Evolutionary conservation across 345 rosid species (phyloP).

Genomic region (Boechera retrofracta): DNA sequence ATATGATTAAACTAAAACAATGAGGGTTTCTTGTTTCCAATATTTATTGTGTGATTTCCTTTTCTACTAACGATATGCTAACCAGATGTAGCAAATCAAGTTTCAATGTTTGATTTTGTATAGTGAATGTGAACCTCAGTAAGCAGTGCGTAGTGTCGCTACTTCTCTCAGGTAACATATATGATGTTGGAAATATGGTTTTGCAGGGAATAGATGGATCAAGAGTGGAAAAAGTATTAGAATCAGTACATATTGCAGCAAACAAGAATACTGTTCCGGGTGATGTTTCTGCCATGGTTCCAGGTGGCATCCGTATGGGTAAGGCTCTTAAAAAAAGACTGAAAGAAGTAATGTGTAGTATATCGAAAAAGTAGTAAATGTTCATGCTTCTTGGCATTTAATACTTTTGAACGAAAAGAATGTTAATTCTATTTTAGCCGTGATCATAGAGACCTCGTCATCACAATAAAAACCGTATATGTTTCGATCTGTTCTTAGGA

Average conservation of each 20-base stretch:
- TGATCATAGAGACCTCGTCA: too few species aligned
- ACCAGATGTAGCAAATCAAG: not conserved
- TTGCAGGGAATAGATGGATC: constrained; percentile 92
- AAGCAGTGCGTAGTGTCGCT: constrained; percentile 6
- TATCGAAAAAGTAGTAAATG: not conserved
- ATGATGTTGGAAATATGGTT: constrained; percentile 16
- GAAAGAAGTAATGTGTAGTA: constrained; percentile 4
- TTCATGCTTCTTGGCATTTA: not conserved
- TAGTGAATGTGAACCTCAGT: constrained; percentile 17
- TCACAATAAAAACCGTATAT: not conserved
- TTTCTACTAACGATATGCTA: not conserved
- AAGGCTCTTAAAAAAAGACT: constrained; percentile 31
- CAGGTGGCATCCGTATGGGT: constrained; percentile 99
- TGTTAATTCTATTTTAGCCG: too few species aligned
- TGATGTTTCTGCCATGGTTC: constrained; percentile 99
- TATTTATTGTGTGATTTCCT: not conserved
- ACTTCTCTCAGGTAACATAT: not conserved
- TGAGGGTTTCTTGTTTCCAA: not conserved
- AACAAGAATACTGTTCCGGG: constrained; percentile 97
- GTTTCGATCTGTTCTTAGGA: constrained; percentile 20
- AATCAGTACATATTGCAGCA: constrained; percentile 89
- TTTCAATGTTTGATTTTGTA: not conserved
- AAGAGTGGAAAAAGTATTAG: constrained; percentile 92
- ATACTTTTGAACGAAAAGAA: too few species aligned
- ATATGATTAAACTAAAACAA: not conserved